Base-by-base conservation (phyloP, 2,329 filamentous ascomycete species). In the Pestalotiopsis sp. region DNA sequence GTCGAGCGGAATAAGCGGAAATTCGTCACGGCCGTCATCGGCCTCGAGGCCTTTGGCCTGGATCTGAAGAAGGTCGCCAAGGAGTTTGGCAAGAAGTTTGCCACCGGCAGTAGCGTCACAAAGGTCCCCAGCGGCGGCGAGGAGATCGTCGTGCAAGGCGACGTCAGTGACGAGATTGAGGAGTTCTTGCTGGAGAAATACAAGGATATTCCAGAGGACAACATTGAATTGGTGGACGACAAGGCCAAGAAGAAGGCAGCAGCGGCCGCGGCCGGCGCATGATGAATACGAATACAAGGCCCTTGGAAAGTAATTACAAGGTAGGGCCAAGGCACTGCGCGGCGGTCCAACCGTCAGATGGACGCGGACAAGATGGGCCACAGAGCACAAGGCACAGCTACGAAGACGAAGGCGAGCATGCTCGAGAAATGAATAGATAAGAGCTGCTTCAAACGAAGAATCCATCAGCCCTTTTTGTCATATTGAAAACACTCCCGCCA, bases 1-100 rank as follows among this genome's bases (percentile, higher is more conserved):
- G 96, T 99, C 75, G 96, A 98, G 86, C 91, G 96, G 71, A 98
- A 97, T 83, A 99, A 99, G 87, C 90, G 96, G 77, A 99, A 99
- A 84, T 97, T 91, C 79, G 95, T 99, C 67, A 99, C 96, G 0
- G 92, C 95, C 17, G 91, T 99, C n/a, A 90, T 90, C 6, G 96
- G 96, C 0, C 86, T 99, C 23, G 96, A 99, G 80, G 90, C 92
- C 0, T 97, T 98, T 77, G 94, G 94, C 0, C 81, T 98, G 57
- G 95, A 98, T 68, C 87, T 98, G 77, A 99, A 99, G 82, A 98
- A 98, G 84, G 87, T 97, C 7, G 91, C 95, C 69, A 98, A 98
- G 85, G 96, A 98, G 77, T 91, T 98, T 74, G 96, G 96, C 71
- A 99, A 98, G 88, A 98, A 98, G 83, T 98, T 99, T 78, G 96